These are phyloP conservation scores for Leccinellum rugosiceps DNA, from an alignment of 768 basidiomycete species.

Conservation along the genomic window DNA sequence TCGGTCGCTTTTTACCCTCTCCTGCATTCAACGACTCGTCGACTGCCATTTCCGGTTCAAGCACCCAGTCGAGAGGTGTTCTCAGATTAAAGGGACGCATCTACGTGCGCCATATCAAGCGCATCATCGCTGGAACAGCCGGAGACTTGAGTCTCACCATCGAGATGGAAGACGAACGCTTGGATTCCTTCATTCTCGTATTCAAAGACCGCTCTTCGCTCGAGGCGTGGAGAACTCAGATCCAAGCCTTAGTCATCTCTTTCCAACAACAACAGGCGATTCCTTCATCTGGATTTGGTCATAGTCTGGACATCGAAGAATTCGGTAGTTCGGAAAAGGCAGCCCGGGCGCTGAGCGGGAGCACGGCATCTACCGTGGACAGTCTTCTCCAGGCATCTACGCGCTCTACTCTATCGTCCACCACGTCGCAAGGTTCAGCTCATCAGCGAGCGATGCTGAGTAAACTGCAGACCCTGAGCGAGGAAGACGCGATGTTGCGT, in stretches of 20 bases:
- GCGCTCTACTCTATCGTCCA: constrained; percentile 70
- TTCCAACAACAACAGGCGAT: constrained; percentile 57
- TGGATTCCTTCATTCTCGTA: constrained; percentile 94
- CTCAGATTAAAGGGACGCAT: constrained; percentile 93
- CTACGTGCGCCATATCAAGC: constrained; percentile 91
- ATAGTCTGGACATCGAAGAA: constrained; percentile 61
- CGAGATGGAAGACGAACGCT: constrained; percentile 92
- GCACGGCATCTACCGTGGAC: constrained; percentile 54
- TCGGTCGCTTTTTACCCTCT: constrained; percentile 72
- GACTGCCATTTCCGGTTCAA: constrained; percentile 36
- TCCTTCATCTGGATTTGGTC: constrained; percentile 33
- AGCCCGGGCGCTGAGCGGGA: constrained; percentile 77
- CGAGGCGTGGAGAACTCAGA: constrained; percentile 84
- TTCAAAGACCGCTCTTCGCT: constrained; percentile 89
- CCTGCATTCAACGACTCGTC: constrained; percentile 52
- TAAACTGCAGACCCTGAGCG: constrained; percentile 65
- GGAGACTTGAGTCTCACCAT: constrained; percentile 94
- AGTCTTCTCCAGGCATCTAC: constrained; percentile 65
- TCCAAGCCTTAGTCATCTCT: constrained; percentile 71
- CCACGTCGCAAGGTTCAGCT: constrained; percentile 64
- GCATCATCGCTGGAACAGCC: constrained; percentile 76
- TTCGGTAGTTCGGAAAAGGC: constrained; percentile 77
- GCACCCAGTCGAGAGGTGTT: constrained; percentile 52
- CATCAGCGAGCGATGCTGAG: constrained; percentile 34
- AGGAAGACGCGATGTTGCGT: constrained; percentile 62